phyloP scores from a whole-genome alignment of 2,329 filamentous ascomycete genomes.

The Diaporthe sp. region DNA sequence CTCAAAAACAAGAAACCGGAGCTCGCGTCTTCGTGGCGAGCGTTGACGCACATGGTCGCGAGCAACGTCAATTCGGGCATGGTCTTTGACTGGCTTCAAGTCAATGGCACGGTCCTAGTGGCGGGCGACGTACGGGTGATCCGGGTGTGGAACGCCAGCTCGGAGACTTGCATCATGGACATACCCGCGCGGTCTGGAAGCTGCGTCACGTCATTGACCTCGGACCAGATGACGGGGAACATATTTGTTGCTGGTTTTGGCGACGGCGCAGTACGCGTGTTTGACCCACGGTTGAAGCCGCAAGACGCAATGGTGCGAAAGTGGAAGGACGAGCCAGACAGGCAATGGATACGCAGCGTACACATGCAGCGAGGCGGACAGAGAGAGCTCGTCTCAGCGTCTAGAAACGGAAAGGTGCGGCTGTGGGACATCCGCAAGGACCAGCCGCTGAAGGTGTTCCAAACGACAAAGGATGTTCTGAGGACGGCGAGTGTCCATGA shows the following conservation, averaged over 20 bases:
- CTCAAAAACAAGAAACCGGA: slow-evolving; percentile 75
- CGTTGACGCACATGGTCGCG: slow-evolving; percentile 92
- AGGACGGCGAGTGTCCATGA: slow-evolving; percentile 94
- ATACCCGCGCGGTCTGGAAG: slow-evolving; percentile 95
- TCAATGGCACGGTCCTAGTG: slow-evolving; percentile 94
- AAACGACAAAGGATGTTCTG: slow-evolving; percentile 82
- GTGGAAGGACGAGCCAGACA: slow-evolving; percentile 90
- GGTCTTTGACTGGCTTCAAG: slow-evolving; percentile 99
- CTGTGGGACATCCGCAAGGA: slow-evolving; percentile 97
- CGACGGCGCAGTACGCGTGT: slow-evolving; percentile 93
- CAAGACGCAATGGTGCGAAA: slow-evolving; percentile 95
- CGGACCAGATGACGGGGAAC: slow-evolving; percentile 97
- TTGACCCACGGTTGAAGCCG: slow-evolving; percentile 87
- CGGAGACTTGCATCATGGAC: slow-evolving; percentile 92
- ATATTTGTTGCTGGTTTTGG: slow-evolving; percentile 97
- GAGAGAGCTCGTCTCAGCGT: slow-evolving; percentile 90
- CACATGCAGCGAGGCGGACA: slow-evolving; percentile 97
- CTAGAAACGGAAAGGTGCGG: slow-evolving; percentile 92
- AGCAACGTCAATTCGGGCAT: slow-evolving; percentile 95
- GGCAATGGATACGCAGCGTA: slow-evolving; percentile 95
- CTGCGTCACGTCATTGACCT: slow-evolving; percentile 95
- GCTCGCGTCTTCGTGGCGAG: slow-evolving; percentile 91
- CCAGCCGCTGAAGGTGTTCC: slow-evolving; percentile 79
- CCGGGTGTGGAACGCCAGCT: slow-evolving; percentile 94
- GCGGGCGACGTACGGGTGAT: slow-evolving; percentile 97